These are phyloP conservation scores for Verbascum thapsus DNA, from an alignment of 257 asterid species.

Conservation along the genomic window DNA sequence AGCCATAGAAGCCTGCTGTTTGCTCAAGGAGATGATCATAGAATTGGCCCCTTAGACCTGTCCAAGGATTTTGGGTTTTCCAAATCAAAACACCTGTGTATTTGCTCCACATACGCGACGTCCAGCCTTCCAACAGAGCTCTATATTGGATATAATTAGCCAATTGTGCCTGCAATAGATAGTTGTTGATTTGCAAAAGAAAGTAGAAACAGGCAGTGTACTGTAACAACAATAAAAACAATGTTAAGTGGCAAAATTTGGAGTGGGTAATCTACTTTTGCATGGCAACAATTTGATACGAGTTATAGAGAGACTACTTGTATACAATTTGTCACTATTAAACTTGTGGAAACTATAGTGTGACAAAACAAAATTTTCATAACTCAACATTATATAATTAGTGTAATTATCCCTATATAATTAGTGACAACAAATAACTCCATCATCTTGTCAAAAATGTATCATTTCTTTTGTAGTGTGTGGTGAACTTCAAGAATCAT, in stretches of 20 bases:
- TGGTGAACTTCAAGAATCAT: conserved; percentile 21
- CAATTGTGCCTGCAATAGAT: conserved; percentile 77
- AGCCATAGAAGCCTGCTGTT: conserved; percentile 96
- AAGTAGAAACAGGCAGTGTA: too few relatives aligned
- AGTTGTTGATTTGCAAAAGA: conserved; percentile 11
- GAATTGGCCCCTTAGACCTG: conserved; percentile 95
- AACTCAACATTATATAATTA: neutral
- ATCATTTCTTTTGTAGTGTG: too few relatives aligned
- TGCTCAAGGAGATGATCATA: conserved; percentile 97
- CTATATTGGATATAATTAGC: conserved; percentile 88
- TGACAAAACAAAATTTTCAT: neutral
- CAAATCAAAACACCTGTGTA: conserved; percentile 94
- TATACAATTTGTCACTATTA: too few relatives aligned
- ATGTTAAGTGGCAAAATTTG: too few relatives aligned
- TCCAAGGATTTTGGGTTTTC: conserved; percentile 99
- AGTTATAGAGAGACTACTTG: too few relatives aligned
- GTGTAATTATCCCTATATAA: too few relatives aligned
- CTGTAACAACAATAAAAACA: too few relatives aligned
- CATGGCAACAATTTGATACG: too few relatives aligned
- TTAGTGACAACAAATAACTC: too few relatives aligned
- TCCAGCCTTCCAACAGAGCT: conserved; percentile 98
- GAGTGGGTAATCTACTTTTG: too few relatives aligned
- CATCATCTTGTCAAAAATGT: too few relatives aligned
- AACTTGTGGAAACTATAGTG: neutral
- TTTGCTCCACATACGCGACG: conserved; percentile 95